Conservation (phyloP, 805 yeast genomes). For the Zygoascus bituminiphila region DNA sequence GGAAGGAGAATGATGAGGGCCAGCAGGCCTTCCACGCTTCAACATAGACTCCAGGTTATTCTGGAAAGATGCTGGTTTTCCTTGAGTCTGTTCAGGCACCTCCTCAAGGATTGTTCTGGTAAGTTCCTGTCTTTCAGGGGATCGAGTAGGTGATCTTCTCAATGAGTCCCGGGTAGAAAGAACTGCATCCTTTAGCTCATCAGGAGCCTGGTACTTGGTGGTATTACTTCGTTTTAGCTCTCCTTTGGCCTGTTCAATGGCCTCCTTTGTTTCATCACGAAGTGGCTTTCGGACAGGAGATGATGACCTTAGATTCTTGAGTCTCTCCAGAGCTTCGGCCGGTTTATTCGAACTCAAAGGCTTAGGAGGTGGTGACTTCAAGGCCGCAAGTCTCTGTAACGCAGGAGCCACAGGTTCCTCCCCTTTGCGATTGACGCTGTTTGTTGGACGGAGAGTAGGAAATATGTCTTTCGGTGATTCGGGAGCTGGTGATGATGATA, state of each 20-base stretch:
- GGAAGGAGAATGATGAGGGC: background rate
- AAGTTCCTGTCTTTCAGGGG: constrained; percentile 1
- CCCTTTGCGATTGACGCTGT: background rate
- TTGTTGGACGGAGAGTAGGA: background rate
- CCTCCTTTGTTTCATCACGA: constrained; percentile 15
- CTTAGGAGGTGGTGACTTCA: constrained; percentile 10
- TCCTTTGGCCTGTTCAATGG: constrained; percentile 14
- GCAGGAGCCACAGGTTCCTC: constrained; percentile 15
- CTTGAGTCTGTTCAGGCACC: background rate
- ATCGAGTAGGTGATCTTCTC: background rate
- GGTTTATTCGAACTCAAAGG: constrained; percentile 7
- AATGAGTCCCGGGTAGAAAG: constrained; percentile 14
- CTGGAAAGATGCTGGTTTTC: constrained; percentile 7
- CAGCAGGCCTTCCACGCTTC: constrained; percentile 8
- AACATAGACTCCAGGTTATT: constrained; percentile 10
- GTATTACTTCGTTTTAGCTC: constrained; percentile 13
- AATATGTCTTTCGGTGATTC: background rate
- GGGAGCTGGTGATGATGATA: background rate
- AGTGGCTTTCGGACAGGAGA: constrained; percentile 10
- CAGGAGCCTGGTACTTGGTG: constrained; percentile 15
- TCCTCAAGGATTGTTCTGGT: background rate
- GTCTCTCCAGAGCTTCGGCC: constrained; percentile 16
- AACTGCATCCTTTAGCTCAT: constrained; percentile 13
- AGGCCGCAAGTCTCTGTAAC: constrained; percentile 9
- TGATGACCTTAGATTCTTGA: constrained; percentile 13